phyloP scores from a whole-genome alignment of 2,329 filamentous ascomycete species.

The Exophiala dermatitidis region DNA sequence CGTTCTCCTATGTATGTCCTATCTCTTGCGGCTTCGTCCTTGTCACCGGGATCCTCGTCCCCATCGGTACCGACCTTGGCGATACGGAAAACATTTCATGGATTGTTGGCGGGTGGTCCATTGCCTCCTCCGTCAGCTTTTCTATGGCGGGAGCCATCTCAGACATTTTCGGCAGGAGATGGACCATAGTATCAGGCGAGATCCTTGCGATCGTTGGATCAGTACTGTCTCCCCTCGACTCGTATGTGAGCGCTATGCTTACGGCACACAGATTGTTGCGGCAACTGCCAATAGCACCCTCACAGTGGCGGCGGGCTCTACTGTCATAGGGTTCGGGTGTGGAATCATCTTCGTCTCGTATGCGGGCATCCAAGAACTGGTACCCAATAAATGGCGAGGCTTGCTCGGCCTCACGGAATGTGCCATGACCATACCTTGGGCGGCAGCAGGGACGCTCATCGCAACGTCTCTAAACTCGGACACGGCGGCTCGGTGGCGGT shows the following conservation, averaged over 20 bases:
- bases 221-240: neutral
- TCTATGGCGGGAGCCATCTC: constrained; percentile 31
- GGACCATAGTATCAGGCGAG: constrained; percentile 29
- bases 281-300: constrained; percentile 33
- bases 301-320: constrained; percentile 34
- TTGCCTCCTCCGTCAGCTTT: constrained; percentile 19
- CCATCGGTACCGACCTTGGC: constrained; percentile 13
- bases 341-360: constrained; percentile 36
- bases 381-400: constrained; percentile 33
- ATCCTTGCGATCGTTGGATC: constrained; percentile 34
- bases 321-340: constrained; percentile 33
- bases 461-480: too few species aligned
- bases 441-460: neutral
- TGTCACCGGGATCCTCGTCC: constrained; percentile 18
- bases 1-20: constrained; percentile 21
- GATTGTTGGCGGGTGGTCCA: constrained; percentile 13
- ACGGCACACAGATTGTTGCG: constrained; percentile 29
- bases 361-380: constrained; percentile 33
- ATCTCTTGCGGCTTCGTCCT: constrained; percentile 30
- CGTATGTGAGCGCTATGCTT: too few species aligned
- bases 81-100: constrained; percentile 11
- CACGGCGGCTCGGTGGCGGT: constrained; percentile 41
- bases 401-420: constrained; percentile 28
- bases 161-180: constrained; percentile 36
- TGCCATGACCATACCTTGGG: constrained; percentile 36